Conservation (phyloP, 1,284 basidiomycete species). For the Pyrrhoderma noxium region DNA sequence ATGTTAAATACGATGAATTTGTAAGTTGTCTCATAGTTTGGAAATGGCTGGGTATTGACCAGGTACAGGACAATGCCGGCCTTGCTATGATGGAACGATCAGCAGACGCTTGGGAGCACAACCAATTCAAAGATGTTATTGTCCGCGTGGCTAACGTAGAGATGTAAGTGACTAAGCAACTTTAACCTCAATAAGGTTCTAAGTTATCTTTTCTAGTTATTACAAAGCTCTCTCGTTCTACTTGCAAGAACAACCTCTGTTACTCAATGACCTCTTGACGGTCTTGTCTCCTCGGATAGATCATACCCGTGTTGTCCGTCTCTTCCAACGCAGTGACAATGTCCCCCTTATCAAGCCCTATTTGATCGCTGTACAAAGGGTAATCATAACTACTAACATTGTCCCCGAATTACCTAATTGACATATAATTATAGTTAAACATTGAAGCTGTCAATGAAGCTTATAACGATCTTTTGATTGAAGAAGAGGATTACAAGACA, state of each 20-base stretch:
- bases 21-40: slow-evolving; percentile 36
- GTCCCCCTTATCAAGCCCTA: slow-evolving; percentile 94
- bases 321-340: slow-evolving; percentile 93
- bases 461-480: slow-evolving; percentile 94
- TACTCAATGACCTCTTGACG: slow-evolving; percentile 89
- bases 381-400: slow-evolving; percentile 26
- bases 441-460: slow-evolving; percentile 96
- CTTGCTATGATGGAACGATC: slow-evolving; percentile 97
- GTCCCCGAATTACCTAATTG: not conserved
- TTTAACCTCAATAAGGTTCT: slow-evolving; percentile 2
- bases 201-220: slow-evolving; percentile 43
- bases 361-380: slow-evolving; percentile 93
- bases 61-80: slow-evolving; percentile 80
- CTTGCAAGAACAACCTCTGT: slow-evolving; percentile 86
- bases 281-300: slow-evolving; percentile 92
- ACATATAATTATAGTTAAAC: slow-evolving; percentile 58
- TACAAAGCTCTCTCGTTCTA: slow-evolving; percentile 88
- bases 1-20: slow-evolving; percentile 96
- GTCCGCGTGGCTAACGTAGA: slow-evolving; percentile 97
- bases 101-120: slow-evolving; percentile 97
- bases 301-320: slow-evolving; percentile 90
- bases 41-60: slow-evolving; percentile 9
- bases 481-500: slow-evolving; percentile 98
- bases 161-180: slow-evolving; percentile 47
- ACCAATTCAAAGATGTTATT: slow-evolving; percentile 95